Evolutionary conservation across 1,139 yeast species (phyloP).

Genomic region (Blastobotrys elegans): DNA sequence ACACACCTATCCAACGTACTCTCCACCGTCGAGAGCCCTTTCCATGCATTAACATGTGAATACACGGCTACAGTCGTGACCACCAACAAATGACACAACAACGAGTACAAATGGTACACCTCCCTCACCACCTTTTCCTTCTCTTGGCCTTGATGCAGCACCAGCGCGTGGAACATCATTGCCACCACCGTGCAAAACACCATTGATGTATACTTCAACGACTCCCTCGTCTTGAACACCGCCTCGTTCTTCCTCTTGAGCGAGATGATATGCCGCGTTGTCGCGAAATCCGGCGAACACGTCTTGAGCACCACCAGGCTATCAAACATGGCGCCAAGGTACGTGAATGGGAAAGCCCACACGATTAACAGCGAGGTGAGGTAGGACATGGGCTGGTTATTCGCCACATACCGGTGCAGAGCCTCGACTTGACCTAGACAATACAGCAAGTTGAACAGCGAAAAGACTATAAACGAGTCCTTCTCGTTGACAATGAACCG

Average conservation of each 20-base stretch:
- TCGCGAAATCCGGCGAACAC: constrained; percentile 8
- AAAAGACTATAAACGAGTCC: constrained; percentile 3
- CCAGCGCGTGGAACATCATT: constrained; percentile 9
- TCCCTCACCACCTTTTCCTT: not conserved
- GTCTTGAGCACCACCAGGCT: constrained; percentile 7
- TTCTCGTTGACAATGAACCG: constrained; percentile 4
- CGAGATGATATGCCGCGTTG: not conserved
- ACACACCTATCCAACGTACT: not conserved
- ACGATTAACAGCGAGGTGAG: constrained; percentile 2
- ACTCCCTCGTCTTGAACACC: constrained; percentile 3
- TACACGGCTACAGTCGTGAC: not conserved
- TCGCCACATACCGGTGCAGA: constrained; percentile 4
- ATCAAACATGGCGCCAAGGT: constrained; percentile 7
- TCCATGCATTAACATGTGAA: constrained; percentile 6
- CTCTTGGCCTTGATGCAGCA: not conserved
- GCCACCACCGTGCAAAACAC: not conserved
- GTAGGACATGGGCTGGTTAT: constrained; percentile 1
- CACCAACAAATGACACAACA: constrained; percentile 1
- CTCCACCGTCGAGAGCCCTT: constrained; percentile 1
- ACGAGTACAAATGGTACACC: constrained; percentile 5
- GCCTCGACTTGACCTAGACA: constrained; percentile 4
- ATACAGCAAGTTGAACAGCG: constrained; percentile 2
- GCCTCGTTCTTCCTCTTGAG: constrained; percentile 8
- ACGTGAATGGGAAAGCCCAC: constrained; percentile 8
- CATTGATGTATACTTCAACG: not conserved